These are phyloP conservation scores for Nymphaea colorata DNA, from an alignment of 164 flowering plant genomes.

Conservation along the genomic window DNA sequence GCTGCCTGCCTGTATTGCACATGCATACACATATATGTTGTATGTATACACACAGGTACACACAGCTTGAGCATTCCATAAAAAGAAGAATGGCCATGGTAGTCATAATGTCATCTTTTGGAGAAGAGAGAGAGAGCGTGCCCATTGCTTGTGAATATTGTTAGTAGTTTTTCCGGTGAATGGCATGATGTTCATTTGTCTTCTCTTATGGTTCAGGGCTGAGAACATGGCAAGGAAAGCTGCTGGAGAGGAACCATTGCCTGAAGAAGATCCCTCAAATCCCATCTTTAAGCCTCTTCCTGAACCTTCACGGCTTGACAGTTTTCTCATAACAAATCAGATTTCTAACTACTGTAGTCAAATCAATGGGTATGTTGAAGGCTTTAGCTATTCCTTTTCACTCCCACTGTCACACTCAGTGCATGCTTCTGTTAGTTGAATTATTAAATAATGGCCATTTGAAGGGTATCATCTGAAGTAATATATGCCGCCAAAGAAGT, in stretches of 20 bases:
- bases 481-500: too few species aligned
- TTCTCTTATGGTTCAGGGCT: slow-evolving; percentile 30
- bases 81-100: too few species aligned
- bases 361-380: slow-evolving; percentile 67
- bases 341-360: slow-evolving; percentile 43
- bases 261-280: slow-evolving; percentile 93
- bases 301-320: slow-evolving; percentile 86
- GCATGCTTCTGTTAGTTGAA: too few species aligned
- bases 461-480: too few species aligned
- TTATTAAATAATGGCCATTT: too few species aligned
- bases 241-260: slow-evolving; percentile 92
- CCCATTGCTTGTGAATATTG: neutral
- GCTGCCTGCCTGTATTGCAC: too few species aligned
- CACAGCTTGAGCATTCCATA: too few species aligned
- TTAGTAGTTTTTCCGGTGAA: neutral
- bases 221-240: slow-evolving; percentile 86
- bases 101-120: too few species aligned
- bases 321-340: slow-evolving; percentile 25
- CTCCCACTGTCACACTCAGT: too few species aligned
- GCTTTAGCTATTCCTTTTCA: neutral
- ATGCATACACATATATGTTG: too few species aligned
- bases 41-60: too few species aligned
- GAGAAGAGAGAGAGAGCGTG: neutral
- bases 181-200: neutral
- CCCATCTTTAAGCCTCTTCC: slow-evolving; percentile 85